These are phyloP conservation scores for Penicillium nordicum DNA, from an alignment of 2,329 filamentous ascomycete species.

Conservation along the genomic window DNA sequence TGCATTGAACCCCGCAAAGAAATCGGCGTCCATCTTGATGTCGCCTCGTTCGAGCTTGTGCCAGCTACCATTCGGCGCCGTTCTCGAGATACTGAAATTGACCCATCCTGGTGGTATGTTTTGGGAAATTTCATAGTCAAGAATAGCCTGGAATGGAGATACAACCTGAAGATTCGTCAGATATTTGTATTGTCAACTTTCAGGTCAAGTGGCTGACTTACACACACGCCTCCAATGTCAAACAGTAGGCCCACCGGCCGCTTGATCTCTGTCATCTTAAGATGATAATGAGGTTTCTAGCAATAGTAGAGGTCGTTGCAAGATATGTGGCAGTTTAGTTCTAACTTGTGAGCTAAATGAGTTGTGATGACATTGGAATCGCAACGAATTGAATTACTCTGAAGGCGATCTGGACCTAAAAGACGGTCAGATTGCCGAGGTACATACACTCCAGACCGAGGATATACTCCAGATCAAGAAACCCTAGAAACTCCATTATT, in stretches of 20 bases:
- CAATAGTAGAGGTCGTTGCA: neutral
- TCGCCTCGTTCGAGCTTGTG: constrained; percentile 82
- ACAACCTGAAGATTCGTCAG: constrained; percentile 59
- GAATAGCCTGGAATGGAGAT: constrained; percentile 88
- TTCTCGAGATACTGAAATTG: constrained; percentile 81
- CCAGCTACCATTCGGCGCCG: constrained; percentile 78
- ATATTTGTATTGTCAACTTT: neutral
- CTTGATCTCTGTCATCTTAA: constrained; percentile 41
- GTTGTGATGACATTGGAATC: neutral
- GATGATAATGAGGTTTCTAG: neutral
- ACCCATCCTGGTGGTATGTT: constrained; percentile 84
- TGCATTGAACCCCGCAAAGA: constrained; percentile 70
- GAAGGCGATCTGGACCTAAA: constrained; percentile 1
- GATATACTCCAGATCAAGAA: neutral
- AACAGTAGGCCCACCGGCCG: constrained; percentile 76
- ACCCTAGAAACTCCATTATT: neutral
- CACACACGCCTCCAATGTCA: constrained; percentile 95
- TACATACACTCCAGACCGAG: constrained; percentile 18
- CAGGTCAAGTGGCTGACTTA: constrained; percentile 49
- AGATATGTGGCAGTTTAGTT: neutral
- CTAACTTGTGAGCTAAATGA: neutral
- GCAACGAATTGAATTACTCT: constrained; percentile 7
- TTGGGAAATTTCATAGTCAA: constrained; percentile 77
- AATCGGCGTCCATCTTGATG: constrained; percentile 68
- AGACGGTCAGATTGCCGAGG: constrained; percentile 28